These are phyloP conservation scores for Fusarium pilosicola DNA, from an alignment of 2,329 filamentous ascomycete genomes.

Conservation along the genomic window DNA sequence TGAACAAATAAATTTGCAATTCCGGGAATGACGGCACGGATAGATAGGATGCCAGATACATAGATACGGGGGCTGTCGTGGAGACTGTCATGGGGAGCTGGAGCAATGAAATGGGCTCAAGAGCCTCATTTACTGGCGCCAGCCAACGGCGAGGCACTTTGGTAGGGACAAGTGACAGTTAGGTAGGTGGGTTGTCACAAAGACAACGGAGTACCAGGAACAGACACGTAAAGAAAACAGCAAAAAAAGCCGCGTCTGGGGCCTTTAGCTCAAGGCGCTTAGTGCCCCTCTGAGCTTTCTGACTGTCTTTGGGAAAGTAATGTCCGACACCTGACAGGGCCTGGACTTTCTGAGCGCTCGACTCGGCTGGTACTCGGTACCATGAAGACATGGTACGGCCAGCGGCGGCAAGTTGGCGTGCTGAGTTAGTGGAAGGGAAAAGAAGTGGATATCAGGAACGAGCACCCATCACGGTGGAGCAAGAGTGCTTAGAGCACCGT, in stretches of 20 bases:
- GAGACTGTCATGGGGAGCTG: constrained; percentile 21
- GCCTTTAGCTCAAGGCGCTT: constrained; percentile 29
- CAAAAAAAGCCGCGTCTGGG: constrained; percentile 38
- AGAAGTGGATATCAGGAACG: constrained; percentile 37
- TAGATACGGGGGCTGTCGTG: constrained; percentile 9
- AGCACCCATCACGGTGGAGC: constrained; percentile 31
- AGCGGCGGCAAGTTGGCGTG: constrained; percentile 41
- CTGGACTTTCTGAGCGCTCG: constrained; percentile 27
- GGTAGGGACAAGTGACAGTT: constrained; percentile 39
- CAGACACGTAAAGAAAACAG: constrained; percentile 43
- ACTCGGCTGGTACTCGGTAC: constrained; percentile 27
- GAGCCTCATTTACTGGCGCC: constrained; percentile 40
- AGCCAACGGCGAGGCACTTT: constrained; percentile 29
- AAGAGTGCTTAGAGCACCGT: constrained; percentile 17
- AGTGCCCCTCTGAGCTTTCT: constrained; percentile 1
- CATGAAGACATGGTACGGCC: constrained; percentile 36
- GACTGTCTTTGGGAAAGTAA: constrained; percentile 32
- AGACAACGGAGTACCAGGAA: not conserved
- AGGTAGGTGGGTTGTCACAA: constrained; percentile 39
- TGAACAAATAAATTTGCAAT: constrained; percentile 8
- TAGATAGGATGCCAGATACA: constrained; percentile 32
- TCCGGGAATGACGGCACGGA: constrained; percentile 45
- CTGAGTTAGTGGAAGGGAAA: constrained; percentile 28
- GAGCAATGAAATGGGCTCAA: constrained; percentile 3
- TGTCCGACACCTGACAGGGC: constrained; percentile 42